These are phyloP conservation scores for Tritrichomonas foetus DNA, from an alignment of 208 protist genomes.

Conservation along the genomic window DNA sequence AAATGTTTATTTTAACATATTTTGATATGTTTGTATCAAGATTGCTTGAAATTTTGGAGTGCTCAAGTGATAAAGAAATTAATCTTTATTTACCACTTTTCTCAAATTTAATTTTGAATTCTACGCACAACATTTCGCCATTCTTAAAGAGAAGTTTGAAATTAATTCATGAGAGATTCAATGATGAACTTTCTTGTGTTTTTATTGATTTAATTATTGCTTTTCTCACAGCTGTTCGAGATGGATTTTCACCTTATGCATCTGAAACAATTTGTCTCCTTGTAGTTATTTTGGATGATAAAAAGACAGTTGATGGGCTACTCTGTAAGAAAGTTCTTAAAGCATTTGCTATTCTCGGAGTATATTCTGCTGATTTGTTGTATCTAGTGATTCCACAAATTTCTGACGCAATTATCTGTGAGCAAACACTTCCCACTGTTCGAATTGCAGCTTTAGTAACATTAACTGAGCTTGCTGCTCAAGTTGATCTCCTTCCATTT, in stretches of 20 bases:
- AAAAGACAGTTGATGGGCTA: not conserved
- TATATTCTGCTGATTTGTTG: not conserved
- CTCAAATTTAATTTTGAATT: not conserved
- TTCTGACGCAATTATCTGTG: conserved; percentile 6
- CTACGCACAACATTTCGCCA: not conserved
- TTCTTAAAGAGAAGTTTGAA: not conserved
- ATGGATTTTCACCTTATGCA: conserved; percentile 3
- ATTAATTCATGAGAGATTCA: not conserved
- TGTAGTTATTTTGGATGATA: not conserved
- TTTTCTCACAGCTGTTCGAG: not conserved
- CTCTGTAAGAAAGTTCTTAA: not conserved
- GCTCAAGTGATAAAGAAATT: not conserved
- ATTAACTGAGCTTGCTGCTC: not conserved
- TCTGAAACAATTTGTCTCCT: not conserved
- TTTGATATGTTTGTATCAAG: not conserved
- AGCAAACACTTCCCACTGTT: not conserved
- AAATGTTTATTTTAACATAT: not conserved
- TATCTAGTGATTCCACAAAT: not conserved
- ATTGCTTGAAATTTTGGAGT: not conserved
- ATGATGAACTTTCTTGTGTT: not conserved
- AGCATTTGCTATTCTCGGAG: not conserved
- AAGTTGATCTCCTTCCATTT: not conserved
- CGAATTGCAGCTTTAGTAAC: not conserved
- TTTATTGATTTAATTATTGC: not conserved
- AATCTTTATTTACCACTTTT: not conserved